A percentile compares a stretch with the other conserved stretches of the same genome.
These are phyloP conservation scores for Neurospora cerealis DNA, from an alignment of 495 filamentous ascomycete genomes.

Conservation along the genomic window DNA sequence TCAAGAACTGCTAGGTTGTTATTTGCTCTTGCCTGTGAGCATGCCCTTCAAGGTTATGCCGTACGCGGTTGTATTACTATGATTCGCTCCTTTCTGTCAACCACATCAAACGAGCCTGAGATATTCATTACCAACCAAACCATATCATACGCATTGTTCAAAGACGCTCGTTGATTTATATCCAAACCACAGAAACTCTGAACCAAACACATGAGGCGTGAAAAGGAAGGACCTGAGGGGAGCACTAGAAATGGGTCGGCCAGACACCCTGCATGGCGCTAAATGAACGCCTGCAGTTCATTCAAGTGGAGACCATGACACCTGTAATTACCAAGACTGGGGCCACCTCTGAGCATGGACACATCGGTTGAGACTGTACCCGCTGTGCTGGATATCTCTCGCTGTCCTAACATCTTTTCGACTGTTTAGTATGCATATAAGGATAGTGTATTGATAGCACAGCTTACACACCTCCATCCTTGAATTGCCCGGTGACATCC, in stretches of 20 bases:
- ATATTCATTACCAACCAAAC: neutral
- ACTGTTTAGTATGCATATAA: fast-evolving
- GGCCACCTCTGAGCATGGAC: neutral
- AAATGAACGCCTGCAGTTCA: neutral
- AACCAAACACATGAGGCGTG: neutral
- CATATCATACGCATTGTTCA: neutral
- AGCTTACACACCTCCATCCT: neutral
- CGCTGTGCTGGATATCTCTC: neutral
- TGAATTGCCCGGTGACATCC: neutral
- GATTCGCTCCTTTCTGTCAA: neutral
- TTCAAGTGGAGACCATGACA: neutral
- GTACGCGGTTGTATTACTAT: neutral
- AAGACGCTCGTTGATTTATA: neutral
- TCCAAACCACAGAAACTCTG: neutral
- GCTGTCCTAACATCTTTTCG: neutral
- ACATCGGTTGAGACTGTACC: neutral
- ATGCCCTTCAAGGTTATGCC: neutral
- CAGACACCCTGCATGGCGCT: neutral
- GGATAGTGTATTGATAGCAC: neutral
- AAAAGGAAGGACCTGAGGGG: neutral
- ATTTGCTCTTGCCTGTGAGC: neutral
- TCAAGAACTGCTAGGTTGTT: too few relatives aligned
- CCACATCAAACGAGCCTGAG: neutral
- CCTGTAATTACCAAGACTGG: neutral
- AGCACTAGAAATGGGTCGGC: neutral